Evolutionary conservation across 1,284 basidiomycete species (phyloP), one percentile per base, ranked within the genome.

Genomic region (Cutaneotrichosporon daszewskae): DNA sequence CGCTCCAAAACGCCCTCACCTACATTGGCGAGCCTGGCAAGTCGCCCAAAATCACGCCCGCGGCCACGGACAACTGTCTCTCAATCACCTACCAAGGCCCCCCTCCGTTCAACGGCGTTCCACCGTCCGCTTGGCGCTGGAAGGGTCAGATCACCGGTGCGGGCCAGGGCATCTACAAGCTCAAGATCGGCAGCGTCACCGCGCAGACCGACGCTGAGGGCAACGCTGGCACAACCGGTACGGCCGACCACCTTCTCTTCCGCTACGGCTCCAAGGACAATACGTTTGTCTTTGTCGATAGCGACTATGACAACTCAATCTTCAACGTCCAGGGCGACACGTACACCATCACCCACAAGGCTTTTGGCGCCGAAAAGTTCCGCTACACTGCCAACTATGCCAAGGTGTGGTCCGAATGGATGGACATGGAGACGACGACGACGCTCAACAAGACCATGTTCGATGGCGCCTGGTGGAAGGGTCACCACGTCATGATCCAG

Each of bases 311-410:
- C 64, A 75, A 71, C 32, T 72, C 69, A 31, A 75, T 85, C 2
- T 81, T 91, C 60, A 75, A 75, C 17, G 74, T 77, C 40, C 74
- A 77, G 8, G 72, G 78, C 51, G 81, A 78, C 36, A 72, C 80
- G 52, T 88, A 84, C 66, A 79, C 76, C 3, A 86, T 88, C 64
- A 80, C 78, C 3, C 88, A 92, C 71, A 79, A 77, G 36, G 88
- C 88, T 3, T 77, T 77, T 36, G 89, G 89, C 39, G 88, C 89
- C n/a, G 87, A 92, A 54, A 80, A 73, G 74, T 83, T 87, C 74
- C 79, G 89, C 35, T 91, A 88, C 68, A 83, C 85, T 9, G 79
- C 80, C 72, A 83, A 91, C 72, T 92, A 85, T 59, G 87, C 85
- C n/a, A 76, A 79, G 67, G 84, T 79, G 54, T 92, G 87, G 87